A percentile compares a stretch with the other conserved stretches of the same genome.
These are phyloP conservation scores for Plasmopara halstedii DNA, from an alignment of 352 stramenopile genomes.

Conservation along the genomic window DNA sequence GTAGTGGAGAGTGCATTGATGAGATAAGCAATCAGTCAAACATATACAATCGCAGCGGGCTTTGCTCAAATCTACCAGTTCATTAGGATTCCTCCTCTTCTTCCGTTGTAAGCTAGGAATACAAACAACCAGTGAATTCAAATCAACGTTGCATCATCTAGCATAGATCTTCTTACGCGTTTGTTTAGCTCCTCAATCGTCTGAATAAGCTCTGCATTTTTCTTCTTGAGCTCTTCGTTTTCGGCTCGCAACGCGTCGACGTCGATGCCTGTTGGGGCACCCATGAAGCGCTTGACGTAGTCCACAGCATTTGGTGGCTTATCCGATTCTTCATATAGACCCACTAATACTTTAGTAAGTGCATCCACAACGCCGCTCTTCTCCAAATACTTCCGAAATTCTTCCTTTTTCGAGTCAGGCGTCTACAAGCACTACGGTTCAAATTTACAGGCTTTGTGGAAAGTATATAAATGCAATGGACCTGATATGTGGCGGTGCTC, in stretches of 20 bases:
- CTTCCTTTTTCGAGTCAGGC: slow-evolving; percentile 96
- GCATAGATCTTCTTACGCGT: slow-evolving; percentile 35
- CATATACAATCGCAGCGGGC: slow-evolving; percentile 12
- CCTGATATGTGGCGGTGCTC: slow-evolving; percentile 64
- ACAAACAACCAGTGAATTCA: neutral
- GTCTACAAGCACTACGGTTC: slow-evolving; percentile 46
- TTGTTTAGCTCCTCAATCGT: slow-evolving; percentile 89
- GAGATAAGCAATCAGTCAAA: slow-evolving; percentile 9
- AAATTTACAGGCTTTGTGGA: neutral
- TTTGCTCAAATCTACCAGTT: neutral
- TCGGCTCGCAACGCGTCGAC: slow-evolving; percentile 83
- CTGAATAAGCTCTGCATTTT: slow-evolving; percentile 86
- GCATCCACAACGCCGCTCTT: slow-evolving; percentile 96
- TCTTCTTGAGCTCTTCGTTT: slow-evolving; percentile 90
- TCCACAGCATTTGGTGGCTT: slow-evolving; percentile 94
- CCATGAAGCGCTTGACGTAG: slow-evolving; percentile 97
- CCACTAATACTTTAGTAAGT: slow-evolving; percentile 95
- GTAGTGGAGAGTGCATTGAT: slow-evolving; percentile 13
- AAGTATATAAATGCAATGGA: no score
- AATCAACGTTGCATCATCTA: neutral
- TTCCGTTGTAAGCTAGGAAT: slow-evolving; percentile 48
- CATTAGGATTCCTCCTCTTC: slow-evolving; percentile 38
- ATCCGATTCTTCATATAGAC: slow-evolving; percentile 94
- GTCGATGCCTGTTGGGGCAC: slow-evolving; percentile 86
- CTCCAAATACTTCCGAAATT: slow-evolving; percentile 98